Evolutionary conservation across 768 basidiomycete species (phyloP).

Genomic region (Cystobasidium tubakii): DNA sequence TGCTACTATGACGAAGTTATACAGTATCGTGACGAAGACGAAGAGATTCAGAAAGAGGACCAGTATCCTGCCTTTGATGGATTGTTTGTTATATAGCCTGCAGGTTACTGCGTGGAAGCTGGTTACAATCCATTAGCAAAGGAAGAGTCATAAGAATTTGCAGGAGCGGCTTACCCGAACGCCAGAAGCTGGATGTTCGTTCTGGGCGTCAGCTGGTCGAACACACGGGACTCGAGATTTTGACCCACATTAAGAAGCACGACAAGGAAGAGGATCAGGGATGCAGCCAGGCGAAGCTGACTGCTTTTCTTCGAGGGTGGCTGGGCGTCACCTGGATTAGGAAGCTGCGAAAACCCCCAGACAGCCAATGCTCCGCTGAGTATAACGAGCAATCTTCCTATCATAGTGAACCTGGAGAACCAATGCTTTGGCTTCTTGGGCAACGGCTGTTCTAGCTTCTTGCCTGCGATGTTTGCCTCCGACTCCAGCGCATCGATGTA

Average conservation of each 20-base stretch:
- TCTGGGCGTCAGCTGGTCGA: not conserved
- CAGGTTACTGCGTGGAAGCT: not conserved
- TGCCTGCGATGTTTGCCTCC: not conserved
- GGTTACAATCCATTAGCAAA: not conserved
- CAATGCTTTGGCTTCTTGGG: slow-evolving; percentile 10
- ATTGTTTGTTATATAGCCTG: not conserved
- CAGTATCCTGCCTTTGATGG: not conserved
- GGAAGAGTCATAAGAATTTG: not conserved
- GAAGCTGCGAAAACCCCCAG: slow-evolving; percentile 14
- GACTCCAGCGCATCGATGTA: slow-evolving; percentile 7
- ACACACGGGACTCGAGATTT: not conserved
- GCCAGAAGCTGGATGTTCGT: not conserved
- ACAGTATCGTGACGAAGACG: slow-evolving; percentile 20
- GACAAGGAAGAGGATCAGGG: slow-evolving; percentile 13
- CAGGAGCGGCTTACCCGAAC: not conserved
- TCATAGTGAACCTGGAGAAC: slow-evolving; percentile 14
- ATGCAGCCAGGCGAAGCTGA: slow-evolving; percentile 16
- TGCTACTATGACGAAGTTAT: slow-evolving; percentile 36
- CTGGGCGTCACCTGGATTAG: slow-evolving; percentile 10
- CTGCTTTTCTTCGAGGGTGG: slow-evolving; percentile 7
- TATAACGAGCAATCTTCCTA: not conserved
- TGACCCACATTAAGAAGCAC: slow-evolving; percentile 17
- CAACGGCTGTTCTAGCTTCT: not conserved
- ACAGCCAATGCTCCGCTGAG: not conserved
- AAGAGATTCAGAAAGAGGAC: slow-evolving; percentile 26